Evolutionary conservation across 345 rosid genomes (phyloP), one percentile per base, ranked within the genome.

Genomic region (Eutrema japonicum): DNA sequence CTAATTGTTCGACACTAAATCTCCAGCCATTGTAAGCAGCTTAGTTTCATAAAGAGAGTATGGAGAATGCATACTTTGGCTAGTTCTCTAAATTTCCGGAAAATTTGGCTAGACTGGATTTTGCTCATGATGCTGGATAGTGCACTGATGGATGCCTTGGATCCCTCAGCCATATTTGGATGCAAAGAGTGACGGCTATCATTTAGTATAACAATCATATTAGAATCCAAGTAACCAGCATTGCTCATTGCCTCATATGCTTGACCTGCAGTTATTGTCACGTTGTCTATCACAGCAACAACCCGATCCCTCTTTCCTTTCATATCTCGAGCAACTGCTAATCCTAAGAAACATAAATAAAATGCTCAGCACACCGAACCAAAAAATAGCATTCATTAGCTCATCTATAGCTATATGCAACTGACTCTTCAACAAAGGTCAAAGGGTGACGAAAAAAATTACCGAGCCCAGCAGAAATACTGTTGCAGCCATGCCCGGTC

Each of bases 381-480:
- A 29, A 55, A 65, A 59, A 4, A 33, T 30, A 27, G 6, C 69
- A 46, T 36, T 53, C 14, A n/a, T 29, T 47, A 37, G 45, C 26
- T 36, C 55, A 40, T 3, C 12, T 59, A 63, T 6, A 22, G 18
- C 48, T 72, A 33, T 32, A 53, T 4, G 65, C 16, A 47, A 32
- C 59, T 35, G 62, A 58, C 4, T 58, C 67, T 50, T 9, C 12
- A n/a, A 43, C 29, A 56, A 54, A 66, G 30, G 67, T 38, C 29
- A 56, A 50, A 69, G 26, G 67, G 66, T 57, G 61, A 52, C 22
- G 3, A 62, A 78, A 74, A 30, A 2, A 13, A 26, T 71, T 88
- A 93, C 97, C 98, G 35, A 93, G 89, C 61, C 97, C 97, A 79
- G 98, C 97, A 66, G 96, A 93, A 52, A 93, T 70, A 69, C 97